These are phyloP conservation scores for Trichopus zeylanicus DNA, from an alignment of 116 monocot species.

Conservation along the genomic window DNA sequence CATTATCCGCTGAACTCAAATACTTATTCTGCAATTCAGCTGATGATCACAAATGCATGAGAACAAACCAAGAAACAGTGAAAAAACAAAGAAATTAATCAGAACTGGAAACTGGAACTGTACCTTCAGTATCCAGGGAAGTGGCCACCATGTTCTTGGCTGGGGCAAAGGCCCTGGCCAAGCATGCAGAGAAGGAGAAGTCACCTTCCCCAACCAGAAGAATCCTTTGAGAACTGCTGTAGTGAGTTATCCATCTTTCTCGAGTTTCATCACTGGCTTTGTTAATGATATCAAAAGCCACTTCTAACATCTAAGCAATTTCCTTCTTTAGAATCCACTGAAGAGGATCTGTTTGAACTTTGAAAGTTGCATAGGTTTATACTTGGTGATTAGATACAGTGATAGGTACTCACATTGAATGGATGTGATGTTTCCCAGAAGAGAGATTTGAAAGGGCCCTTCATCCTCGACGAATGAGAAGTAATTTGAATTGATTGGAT, in stretches of 20 bases:
- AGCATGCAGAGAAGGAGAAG: constrained; percentile 10
- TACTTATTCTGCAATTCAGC: constrained; percentile 10
- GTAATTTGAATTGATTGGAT: background rate
- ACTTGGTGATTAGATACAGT: background rate
- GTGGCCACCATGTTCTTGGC: constrained; percentile 21
- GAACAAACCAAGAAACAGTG: background rate
- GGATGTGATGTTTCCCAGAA: background rate
- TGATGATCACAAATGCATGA: background rate
- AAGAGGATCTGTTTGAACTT: background rate
- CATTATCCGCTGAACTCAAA: constrained; percentile 5
- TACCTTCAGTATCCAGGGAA: constrained; percentile 21
- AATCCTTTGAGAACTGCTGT: constrained; percentile 1
- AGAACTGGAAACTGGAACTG: background rate
- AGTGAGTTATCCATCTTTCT: background rate
- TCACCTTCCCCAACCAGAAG: constrained; percentile 7
- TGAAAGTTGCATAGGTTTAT: background rate
- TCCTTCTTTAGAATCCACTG: background rate
- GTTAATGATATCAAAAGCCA: background rate
- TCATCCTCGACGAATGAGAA: no score
- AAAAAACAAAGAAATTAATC: background rate
- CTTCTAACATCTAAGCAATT: background rate
- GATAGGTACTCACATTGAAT: background rate
- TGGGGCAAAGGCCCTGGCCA: constrained; percentile 5
- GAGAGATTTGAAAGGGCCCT: background rate
- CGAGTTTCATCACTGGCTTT: background rate